Evolutionary conservation across 257 asterid genomes (phyloP), one percentile per base, ranked within the genome.

Genomic region (Nicotiana benthamiana): DNA sequence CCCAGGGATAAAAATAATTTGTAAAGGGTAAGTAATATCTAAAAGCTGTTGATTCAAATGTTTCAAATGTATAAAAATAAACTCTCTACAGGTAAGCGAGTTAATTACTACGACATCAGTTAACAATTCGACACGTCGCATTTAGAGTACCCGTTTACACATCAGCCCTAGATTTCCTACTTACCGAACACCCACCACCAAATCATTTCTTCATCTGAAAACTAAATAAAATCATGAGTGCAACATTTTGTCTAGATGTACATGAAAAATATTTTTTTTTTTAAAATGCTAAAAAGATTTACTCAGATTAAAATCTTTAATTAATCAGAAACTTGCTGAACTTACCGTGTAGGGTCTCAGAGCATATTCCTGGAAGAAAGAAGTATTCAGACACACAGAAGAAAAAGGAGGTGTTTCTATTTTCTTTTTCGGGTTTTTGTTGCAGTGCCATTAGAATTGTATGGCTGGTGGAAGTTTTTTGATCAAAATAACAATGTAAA

Each of bases 51-150:
- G 10, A 56, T 18, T n/a, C 20, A 56, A 6, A 53, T 52, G 2
- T 52, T 52, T 52, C 57, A 1, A 15, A 15, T 52, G 4, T 6
- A 18, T 3, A 34, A 36, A 70, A 43, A 43, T 22, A 16, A 15
- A 46, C 24, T 15, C 2, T 48, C 9, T 24, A 17, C 26, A 24
- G 13, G 60, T 72, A 46, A 46, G 24, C 81, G 79, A 56, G 75
- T 78, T 26, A 53, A 77, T 59, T 75, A 85, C 75, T 18, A 64
- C 74, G 51, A 81, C 43, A 86, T 82, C 78, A 85, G 83, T 78
- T 79, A 9, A 60, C 3, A 52, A 13, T 52, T 62, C 22, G 88
- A 89, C 91, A 86, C 91, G 89, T 86, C 77, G 81, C 86, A 82
- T 34, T 30, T 75, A 43, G 63, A 65, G 85, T 81, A 78, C 80